These are phyloP conservation scores for Exophiala alcalophila DNA, from an alignment of 2,329 filamentous ascomycete species.

Conservation along the genomic window DNA sequence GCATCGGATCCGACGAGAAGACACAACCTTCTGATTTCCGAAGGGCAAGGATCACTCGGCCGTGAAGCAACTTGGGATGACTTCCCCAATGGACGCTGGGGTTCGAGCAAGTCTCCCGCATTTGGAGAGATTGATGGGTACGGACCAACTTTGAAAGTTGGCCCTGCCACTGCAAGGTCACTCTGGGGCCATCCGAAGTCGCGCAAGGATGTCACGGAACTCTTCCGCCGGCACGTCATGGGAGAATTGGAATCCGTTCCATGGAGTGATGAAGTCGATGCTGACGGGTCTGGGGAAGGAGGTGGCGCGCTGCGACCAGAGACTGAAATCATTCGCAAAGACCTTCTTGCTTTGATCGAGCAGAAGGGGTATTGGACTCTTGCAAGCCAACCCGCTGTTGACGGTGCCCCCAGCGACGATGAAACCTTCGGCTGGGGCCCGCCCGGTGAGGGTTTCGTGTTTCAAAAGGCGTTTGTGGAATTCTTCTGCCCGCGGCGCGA, in stretches of 20 bases:
- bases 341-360: constrained; percentile 72
- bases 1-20: constrained; percentile 69
- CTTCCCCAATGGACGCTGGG: constrained; percentile 94
- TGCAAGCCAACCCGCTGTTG: constrained; percentile 90
- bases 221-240: constrained; percentile 78
- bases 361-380: constrained; percentile 91
- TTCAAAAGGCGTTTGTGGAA: constrained; percentile 97
- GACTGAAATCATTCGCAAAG: constrained; percentile 72
- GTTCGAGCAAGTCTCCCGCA: constrained; percentile 85
- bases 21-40: constrained; percentile 87
- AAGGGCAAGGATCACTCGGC: constrained; percentile 84
- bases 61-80: constrained; percentile 98
- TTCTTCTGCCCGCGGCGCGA: constrained; percentile 78
- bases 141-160: constrained; percentile 90
- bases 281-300: constrained; percentile 15
- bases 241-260: constrained; percentile 79
- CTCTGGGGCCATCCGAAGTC: constrained; percentile 80
- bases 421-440: constrained; percentile 91
- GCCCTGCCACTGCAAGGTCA: constrained; percentile 73
- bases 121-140: constrained; percentile 99
- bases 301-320: constrained; percentile 65
- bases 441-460: constrained; percentile 79
- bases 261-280: constrained; percentile 81
- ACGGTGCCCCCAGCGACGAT: constrained; percentile 74
- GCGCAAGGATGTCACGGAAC: constrained; percentile 66